Evolutionary conservation across 73 alveolate genomes (phyloP), one percentile per base, ranked within the genome.

Genomic region (Paramecium sonneborni): DNA sequence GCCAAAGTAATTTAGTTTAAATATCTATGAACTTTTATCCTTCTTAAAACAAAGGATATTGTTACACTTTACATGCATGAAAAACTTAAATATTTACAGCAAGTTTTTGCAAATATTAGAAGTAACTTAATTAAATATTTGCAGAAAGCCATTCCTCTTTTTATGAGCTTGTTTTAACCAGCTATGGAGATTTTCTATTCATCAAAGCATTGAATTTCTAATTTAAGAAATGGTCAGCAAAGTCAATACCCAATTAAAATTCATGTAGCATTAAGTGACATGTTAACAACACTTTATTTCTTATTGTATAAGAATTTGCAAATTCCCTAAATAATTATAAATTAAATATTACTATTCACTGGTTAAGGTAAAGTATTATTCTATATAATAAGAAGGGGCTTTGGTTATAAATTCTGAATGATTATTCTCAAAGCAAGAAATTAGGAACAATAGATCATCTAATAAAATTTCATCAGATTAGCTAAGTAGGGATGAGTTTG

Each of bases 241-340:
- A 79, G 5, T 79, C 90, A 14, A 79, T 41, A 2, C 90, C 90
- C 23, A 79, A 79, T 79, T 79, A 23, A 43, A 79, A 79, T 46
- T 79, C 90, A 79, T 79, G 90, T 2, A 79, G 44, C 90, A 79
- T 79, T 79, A 79, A 43, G 15, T 79, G 90, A 15, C 90, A 79
- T 1, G 90, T 79, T 46, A 79, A 34, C 8, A 79, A 39, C 30
- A 79, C 55, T 79, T 79, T 79, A 21, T 79, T 79, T 79, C 90
- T 43, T n/a, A 79, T 44, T 18, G 14, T 24, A 23, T 79, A 79
- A 24, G 28, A 18, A 5, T 38, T 8, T 7, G 90, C 44, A 79
- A 43, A 79, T 41, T 79, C 90, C 44, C 90, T 79, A 79, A 52
- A 30, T 7, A 52, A 4, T 52, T 35, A 35, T 8, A 0, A 37